Percentiles rank a stretch among this genome's conserved stretches.
These are phyloP conservation scores for Corynascus novoguineensis DNA, from an alignment of 495 filamentous ascomycete species.

Conservation along the genomic window DNA sequence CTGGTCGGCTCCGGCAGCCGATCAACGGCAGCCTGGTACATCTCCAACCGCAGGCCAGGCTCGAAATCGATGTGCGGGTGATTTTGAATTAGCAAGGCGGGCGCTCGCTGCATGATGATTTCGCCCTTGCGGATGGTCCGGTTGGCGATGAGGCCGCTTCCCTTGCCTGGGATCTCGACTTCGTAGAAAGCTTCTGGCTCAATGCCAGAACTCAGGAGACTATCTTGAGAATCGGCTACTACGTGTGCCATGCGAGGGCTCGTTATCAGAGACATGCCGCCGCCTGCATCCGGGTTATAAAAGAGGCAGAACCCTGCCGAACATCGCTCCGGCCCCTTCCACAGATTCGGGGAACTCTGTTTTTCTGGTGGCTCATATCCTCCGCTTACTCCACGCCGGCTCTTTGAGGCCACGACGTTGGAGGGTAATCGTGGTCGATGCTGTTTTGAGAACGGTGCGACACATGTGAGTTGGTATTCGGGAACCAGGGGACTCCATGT, in stretches of 20 bases:
- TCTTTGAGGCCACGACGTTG: neutral
- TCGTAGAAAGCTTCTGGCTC: slow-evolving; percentile 25
- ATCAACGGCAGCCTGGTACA: slow-evolving; percentile 31
- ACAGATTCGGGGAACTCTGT: slow-evolving; percentile 12
- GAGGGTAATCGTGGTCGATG: neutral
- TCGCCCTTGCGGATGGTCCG: slow-evolving; percentile 36
- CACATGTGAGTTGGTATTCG: neutral
- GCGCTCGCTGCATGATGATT: slow-evolving; percentile 30
- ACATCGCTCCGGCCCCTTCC: slow-evolving; percentile 36
- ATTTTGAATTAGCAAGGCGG: slow-evolving; percentile 31
- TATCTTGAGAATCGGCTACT: slow-evolving; percentile 18
- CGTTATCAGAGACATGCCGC: slow-evolving; percentile 34
- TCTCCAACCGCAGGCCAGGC: slow-evolving; percentile 8
- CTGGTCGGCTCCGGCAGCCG: slow-evolving; percentile 22
- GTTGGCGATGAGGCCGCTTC: slow-evolving; percentile 37
- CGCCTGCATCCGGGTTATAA: slow-evolving; percentile 22
- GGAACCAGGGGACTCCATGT: neutral
- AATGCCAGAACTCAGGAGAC: neutral
- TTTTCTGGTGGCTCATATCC: neutral
- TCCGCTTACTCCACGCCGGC: neutral
- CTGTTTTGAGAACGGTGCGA: neutral
- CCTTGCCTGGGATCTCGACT: slow-evolving; percentile 34
- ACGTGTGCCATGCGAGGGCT: slow-evolving; percentile 25
- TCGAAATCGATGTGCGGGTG: slow-evolving; percentile 27
- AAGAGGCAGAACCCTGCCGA: slow-evolving; percentile 35